phyloP scores from a whole-genome alignment of 2,329 filamentous ascomycete genomes.

The Helotiales sp. region DNA sequence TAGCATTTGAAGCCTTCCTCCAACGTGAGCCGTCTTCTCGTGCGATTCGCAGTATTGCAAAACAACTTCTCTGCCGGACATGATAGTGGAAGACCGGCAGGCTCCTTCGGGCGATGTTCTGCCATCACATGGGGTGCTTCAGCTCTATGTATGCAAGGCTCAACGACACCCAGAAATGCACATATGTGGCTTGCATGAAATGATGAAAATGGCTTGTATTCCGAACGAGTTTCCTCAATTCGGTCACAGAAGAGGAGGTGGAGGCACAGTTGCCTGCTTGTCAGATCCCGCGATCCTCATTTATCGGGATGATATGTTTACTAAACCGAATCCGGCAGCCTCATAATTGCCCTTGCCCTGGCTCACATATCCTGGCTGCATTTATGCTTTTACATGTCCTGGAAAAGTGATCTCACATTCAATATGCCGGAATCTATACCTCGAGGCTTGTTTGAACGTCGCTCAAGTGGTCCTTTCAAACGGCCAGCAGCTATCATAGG shows the following conservation, averaged over 20 bases:
- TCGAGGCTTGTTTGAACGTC: background rate
- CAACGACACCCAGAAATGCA: background rate
- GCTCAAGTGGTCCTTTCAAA: conserved; percentile 11
- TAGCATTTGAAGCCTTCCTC: background rate
- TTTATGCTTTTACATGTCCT: background rate
- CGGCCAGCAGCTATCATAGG: conserved; percentile 50
- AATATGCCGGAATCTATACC: background rate
- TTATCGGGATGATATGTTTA: background rate
- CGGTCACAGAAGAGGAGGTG: too few relatives aligned
- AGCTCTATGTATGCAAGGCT: background rate
- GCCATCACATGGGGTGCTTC: background rate
- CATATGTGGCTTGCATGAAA: background rate
- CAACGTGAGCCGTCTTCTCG: too few relatives aligned
- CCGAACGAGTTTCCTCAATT: too few relatives aligned
- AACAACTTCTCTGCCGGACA: background rate
- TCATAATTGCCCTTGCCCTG: background rate
- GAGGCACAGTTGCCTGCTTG: background rate
- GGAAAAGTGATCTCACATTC: background rate
- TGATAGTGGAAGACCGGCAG: background rate
- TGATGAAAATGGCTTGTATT: background rate
- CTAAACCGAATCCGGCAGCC: background rate
- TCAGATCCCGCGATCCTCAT: background rate
- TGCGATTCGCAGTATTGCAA: background rate
- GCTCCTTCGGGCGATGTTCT: background rate
- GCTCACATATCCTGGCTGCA: background rate